Conservation (phyloP, 306 rosid genomes). For the Luffa aegyptiaca region DNA sequence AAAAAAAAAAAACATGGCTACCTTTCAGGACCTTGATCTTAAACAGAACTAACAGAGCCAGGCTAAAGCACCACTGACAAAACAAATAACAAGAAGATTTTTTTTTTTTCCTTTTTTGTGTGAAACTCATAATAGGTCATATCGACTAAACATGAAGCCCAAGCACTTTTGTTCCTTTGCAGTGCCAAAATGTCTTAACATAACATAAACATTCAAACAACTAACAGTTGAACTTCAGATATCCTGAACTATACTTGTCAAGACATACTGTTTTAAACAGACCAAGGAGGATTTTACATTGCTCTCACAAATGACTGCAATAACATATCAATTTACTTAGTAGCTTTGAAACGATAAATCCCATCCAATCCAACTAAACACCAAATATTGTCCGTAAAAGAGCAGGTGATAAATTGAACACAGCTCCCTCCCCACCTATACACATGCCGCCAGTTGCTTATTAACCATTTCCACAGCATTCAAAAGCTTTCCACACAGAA, state of each 20-base stretch:
- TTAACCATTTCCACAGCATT: neutral
- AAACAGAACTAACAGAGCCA: neutral
- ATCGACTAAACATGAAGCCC: neutral
- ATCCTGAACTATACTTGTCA: neutral
- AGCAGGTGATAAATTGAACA: neutral
- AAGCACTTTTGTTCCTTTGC: neutral
- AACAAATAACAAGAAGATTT: neutral
- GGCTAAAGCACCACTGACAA: neutral
- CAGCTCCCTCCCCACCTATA: neutral
- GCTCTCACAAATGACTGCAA: neutral
- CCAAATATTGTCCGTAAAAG: neutral
- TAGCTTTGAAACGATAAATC: neutral
- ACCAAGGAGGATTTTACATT: neutral
- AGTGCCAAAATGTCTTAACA: neutral
- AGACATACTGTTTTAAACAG: neutral
- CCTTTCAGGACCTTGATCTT: neutral
- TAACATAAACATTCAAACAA: neutral
- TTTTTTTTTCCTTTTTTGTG: too few species aligned
- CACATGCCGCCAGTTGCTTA: neutral
- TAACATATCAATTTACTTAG: neutral
- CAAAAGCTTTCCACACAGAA: neutral
- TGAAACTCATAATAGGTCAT: neutral
- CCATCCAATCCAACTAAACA: neutral
- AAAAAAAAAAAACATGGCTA: neutral
- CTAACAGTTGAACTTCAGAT: neutral